Evolutionary conservation across 306 rosid species (phyloP), one percentile per base, ranked within the genome.

Genomic region (Prunus kanzakura): DNA sequence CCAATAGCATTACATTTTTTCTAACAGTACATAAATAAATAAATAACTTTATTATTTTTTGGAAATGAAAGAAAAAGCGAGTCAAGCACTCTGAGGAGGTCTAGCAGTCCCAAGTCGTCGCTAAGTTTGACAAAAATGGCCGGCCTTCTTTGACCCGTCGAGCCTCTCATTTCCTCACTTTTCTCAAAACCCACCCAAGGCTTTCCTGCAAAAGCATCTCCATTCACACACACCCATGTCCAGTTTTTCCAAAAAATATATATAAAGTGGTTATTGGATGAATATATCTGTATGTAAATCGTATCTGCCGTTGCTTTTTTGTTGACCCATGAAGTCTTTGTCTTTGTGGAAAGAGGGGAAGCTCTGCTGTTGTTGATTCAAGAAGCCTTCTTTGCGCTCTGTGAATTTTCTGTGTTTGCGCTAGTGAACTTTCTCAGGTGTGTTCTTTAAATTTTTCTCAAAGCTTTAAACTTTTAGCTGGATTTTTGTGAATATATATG

Each of bases 101-200:
- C 45, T 0, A 54, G 35, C 71, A 16, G 49, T 60, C 84, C 78
- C 43, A 35, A 76, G 86, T 83, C 86, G 78, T 83, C 79, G 64
- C 81, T 25, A 50, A 76, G 81, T 41, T 79, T 67, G 81, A 83
- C 79, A 67, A 79, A 81, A 22, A 64, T 83, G 84, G 76, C 81
- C 76, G 71, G 75, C 75, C 86, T 65, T 79, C 61, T 58, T 79
- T 83, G 76, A 79, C 84, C 84, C 81, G 76, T 14, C 18, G 30
- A 43, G 23, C 61, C 64, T 71, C 72, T 51, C 55, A 68, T 8
- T 25, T 41, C 46, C 14, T 8, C 20, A 7, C 16, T 63, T 23
- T 25, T 27, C 41, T 1, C 16, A 1, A 43, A 14, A 35, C n/a
- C 51, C 56, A 62, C 60, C 61, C 62, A 19, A 61, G 45, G 52